phyloP scores from a whole-genome alignment of 73 alveolate genomes.

The Paramecium primaurelia region DNA sequence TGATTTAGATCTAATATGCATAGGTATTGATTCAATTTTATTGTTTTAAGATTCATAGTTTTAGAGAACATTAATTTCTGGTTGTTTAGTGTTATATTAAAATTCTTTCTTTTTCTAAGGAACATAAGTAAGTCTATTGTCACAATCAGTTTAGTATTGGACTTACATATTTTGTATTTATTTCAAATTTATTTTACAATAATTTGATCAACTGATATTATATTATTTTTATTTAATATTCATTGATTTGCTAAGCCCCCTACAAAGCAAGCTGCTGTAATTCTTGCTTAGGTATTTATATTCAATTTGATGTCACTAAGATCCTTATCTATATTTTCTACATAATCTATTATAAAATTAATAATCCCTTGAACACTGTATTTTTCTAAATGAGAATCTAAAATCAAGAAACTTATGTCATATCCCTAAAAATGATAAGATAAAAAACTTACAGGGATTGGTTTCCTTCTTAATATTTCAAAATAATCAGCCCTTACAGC shows the following conservation, averaged over 20 bases:
- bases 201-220: background rate
- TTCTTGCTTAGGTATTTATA: conserved; percentile 73
- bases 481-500: conserved; percentile 50
- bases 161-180: background rate
- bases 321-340: conserved; percentile 82
- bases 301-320: conserved; percentile 82
- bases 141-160: background rate
- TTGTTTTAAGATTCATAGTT: background rate
- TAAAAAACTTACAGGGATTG: background rate
- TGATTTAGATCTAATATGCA: background rate
- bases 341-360: conserved; percentile 80
- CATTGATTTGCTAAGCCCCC: conserved; percentile 63
- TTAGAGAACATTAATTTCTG: background rate
- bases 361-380: conserved; percentile 78
- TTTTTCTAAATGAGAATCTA: conserved; percentile 76
- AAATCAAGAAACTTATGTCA: conserved; percentile 81
- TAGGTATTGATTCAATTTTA: background rate
- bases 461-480: conserved; percentile 40
- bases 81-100: background rate
- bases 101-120: conserved; percentile 2
- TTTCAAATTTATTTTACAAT: background rate
- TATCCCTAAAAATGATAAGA: conserved; percentile 52
- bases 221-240: background rate
- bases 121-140: background rate
- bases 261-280: conserved; percentile 79